phyloP scores from a whole-genome alignment of 2,329 filamentous ascomycete species.

The Rasamsonia emersonii region DNA sequence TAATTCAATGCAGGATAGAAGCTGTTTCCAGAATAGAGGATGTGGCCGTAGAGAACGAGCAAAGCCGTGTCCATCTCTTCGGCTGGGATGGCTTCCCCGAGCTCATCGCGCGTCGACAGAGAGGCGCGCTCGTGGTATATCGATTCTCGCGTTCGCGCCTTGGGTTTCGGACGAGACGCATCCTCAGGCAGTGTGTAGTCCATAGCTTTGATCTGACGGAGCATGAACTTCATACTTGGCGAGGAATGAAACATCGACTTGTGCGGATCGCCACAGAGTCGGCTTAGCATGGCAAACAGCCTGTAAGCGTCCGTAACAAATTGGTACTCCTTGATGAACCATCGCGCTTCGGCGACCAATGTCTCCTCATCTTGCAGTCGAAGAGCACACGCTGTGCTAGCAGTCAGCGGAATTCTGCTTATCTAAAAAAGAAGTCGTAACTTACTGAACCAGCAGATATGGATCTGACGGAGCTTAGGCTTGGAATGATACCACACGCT shows the following conservation, averaged over 20 bases:
- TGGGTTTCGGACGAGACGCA: constrained; percentile 26
- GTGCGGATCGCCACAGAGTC: constrained; percentile 60
- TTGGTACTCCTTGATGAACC: constrained; percentile 74
- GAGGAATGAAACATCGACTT: constrained; percentile 62
- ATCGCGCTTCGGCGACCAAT: constrained; percentile 65
- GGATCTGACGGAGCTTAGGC: constrained; percentile 60
- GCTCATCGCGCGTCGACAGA: constrained; percentile 28
- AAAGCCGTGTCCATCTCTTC: constrained; percentile 65
- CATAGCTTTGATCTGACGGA: constrained; percentile 84
- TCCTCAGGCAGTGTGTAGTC: constrained; percentile 58
- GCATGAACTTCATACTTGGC: constrained; percentile 79
- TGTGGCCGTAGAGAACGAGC: constrained; percentile 82
- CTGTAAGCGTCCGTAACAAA: constrained; percentile 76
- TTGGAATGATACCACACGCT: constrained; percentile 70
- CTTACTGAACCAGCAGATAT: constrained; percentile 67
- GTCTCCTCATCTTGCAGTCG: constrained; percentile 69
- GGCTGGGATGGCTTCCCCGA: constrained; percentile 26
- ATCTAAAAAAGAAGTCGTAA: constrained; percentile 4
- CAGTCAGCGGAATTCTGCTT: constrained; percentile 14
- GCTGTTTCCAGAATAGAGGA: constrained; percentile 73
- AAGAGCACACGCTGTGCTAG: constrained; percentile 63
- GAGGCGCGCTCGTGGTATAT: constrained; percentile 36
- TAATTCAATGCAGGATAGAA: constrained; percentile 81
- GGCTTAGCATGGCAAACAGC: constrained; percentile 69
- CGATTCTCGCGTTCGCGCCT: constrained; percentile 29